Percentiles rank a stretch among this genome's conserved stretches.
Evolutionary conservation across 352 stramenopile species (phyloP).

Genomic region (Pythium rishiriense): DNA sequence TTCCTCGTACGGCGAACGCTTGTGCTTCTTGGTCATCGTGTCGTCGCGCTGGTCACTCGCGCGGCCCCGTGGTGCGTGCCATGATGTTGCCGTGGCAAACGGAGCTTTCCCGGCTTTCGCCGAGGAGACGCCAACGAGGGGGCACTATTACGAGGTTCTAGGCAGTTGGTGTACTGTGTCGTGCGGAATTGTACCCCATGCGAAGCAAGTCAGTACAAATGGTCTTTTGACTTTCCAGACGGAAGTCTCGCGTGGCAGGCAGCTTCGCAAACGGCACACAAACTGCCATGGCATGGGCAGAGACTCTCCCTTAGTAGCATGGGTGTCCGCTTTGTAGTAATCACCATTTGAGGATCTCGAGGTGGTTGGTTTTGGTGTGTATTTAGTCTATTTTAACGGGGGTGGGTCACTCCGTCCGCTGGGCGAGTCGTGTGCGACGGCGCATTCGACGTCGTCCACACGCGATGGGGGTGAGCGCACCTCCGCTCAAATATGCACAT

Average conservation of each 20-base stretch:
- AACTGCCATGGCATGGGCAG: no score
- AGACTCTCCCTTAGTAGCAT: no score
- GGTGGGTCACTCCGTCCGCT: not conserved
- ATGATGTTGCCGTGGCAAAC: not conserved
- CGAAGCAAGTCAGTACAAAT: not conserved
- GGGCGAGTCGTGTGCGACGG: not conserved
- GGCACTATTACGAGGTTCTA: not conserved
- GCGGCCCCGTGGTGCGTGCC: not conserved
- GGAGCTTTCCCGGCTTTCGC: not conserved
- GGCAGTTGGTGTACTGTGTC: not conserved
- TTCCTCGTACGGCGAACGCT: slow-evolving; percentile 28
- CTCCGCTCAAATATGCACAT: slow-evolving; percentile 4
- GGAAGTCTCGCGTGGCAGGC: no score
- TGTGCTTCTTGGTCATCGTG: slow-evolving; percentile 24
- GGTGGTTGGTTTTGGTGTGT: slow-evolving; percentile 6
- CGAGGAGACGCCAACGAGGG: not conserved
- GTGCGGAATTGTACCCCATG: not conserved
- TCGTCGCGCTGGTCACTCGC: not conserved
- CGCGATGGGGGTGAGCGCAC: not conserved
- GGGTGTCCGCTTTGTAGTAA: not conserved
- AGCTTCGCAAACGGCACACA: no score
- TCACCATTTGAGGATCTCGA: not conserved
- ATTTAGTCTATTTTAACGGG: slow-evolving; percentile 21
- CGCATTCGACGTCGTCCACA: not conserved
- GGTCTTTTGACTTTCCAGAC: no score